phyloP scores from a whole-genome alignment of 495 filamentous ascomycete species.

The Tuber calosporum region DNA sequence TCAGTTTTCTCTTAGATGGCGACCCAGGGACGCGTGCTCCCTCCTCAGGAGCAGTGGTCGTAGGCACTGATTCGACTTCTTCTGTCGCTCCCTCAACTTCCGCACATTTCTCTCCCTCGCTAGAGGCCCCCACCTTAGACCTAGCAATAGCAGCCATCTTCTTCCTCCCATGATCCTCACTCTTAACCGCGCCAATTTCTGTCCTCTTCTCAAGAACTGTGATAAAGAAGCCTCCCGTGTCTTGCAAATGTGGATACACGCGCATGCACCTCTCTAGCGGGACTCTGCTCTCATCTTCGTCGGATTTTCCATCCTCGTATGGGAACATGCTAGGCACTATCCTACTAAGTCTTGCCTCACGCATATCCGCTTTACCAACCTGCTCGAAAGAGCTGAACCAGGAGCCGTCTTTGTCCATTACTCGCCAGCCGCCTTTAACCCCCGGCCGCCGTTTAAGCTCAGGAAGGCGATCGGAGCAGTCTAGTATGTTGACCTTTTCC shows the following conservation, averaged over 20 bases:
- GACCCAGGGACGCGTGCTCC: conserved; percentile 35
- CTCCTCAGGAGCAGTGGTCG: conserved; percentile 41
- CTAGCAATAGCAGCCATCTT: conserved; percentile 51
- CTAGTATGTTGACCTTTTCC: conserved; percentile 71
- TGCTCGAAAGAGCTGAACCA: conserved; percentile 73
- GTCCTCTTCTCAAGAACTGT: conserved; percentile 81
- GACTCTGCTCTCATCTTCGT: conserved; percentile 51
- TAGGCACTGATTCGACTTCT: conserved; percentile 31
- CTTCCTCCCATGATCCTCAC: conserved; percentile 59
- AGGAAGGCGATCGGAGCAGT: conserved; percentile 69
- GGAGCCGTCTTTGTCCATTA: conserved; percentile 73
- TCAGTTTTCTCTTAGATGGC: conserved; percentile 42
- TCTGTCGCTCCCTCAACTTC: conserved; percentile 24
- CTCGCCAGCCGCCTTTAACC: conserved; percentile 63
- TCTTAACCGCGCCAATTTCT: conserved; percentile 69
- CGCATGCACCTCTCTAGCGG: conserved; percentile 84
- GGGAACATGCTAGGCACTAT: conserved; percentile 80
- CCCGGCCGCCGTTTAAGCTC: conserved; percentile 67
- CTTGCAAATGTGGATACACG: conserved; percentile 88
- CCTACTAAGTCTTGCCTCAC: conserved; percentile 50
- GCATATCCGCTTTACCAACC: conserved; percentile 45
- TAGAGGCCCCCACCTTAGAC: conserved; percentile 40
- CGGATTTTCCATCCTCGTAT: conserved; percentile 45
- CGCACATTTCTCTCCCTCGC: conserved; percentile 40
- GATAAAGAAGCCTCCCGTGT: conserved; percentile 97